Evolutionary conservation across 1,284 basidiomycete species (phyloP).

Genomic region (Rugosomyces carneus): DNA sequence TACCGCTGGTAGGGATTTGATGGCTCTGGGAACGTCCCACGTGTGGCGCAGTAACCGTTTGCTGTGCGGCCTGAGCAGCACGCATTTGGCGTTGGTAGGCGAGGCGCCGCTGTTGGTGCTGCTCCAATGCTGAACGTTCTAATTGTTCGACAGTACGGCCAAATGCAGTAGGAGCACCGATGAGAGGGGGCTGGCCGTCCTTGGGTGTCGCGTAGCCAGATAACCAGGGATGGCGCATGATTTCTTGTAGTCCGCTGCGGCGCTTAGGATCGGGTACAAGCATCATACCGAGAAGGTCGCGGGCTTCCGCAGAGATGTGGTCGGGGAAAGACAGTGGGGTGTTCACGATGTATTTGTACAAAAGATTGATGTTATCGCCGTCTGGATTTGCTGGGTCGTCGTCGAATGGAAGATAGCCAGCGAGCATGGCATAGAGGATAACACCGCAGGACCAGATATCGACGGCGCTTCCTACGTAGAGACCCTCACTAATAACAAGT

Average conservation of each 20-base stretch:
- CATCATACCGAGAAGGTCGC: slow-evolving; percentile 67
- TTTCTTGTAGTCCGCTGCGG: slow-evolving; percentile 66
- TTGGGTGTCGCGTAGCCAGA: slow-evolving; percentile 44
- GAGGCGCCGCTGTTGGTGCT: slow-evolving; percentile 77
- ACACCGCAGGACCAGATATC: slow-evolving; percentile 99
- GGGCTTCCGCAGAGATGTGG: slow-evolving; percentile 78
- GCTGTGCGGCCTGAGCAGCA: slow-evolving; percentile 26
- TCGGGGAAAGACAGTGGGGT: slow-evolving; percentile 94
- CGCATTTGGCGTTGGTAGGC: slow-evolving; percentile 75
- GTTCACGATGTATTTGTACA: slow-evolving; percentile 99
- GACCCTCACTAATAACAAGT: slow-evolving; percentile 96
- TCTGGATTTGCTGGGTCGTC: slow-evolving; percentile 99
- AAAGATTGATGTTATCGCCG: slow-evolving; percentile 98
- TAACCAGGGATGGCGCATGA: slow-evolving; percentile 88
- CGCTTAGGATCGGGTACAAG: slow-evolving; percentile 83
- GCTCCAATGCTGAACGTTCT: slow-evolving; percentile 76
- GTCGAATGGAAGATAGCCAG: slow-evolving; percentile 99
- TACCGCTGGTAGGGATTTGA: slow-evolving; percentile 13
- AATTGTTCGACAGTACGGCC: slow-evolving; percentile 70
- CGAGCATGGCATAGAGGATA: slow-evolving; percentile 98
- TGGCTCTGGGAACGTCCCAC: slow-evolving; percentile 44
- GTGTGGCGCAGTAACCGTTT: slow-evolving; percentile 15
- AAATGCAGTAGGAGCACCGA: slow-evolving; percentile 42
- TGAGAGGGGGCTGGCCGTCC: slow-evolving; percentile 20
- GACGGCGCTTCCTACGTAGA: slow-evolving; percentile 97